phyloP scores from a whole-genome alignment of 148 eudicot genomes.

The Fagopyrum homotropicum region DNA sequence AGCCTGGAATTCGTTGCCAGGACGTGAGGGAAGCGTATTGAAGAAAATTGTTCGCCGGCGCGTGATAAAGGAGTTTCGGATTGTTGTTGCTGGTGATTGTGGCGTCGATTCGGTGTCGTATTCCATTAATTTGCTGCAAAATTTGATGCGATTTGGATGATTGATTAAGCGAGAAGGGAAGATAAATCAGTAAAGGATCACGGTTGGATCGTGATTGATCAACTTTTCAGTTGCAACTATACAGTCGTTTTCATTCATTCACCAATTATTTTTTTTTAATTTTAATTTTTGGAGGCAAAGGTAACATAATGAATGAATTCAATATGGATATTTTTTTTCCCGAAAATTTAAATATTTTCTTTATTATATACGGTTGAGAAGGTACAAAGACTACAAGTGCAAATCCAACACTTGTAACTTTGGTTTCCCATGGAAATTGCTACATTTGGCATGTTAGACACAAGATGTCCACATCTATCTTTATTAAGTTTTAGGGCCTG shows the following conservation, averaged over 20 bases:
- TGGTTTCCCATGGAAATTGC: not conserved
- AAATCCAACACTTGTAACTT: slow-evolving; percentile 2
- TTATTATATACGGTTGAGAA: no score
- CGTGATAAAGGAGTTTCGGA: not conserved
- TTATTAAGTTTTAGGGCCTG: not conserved
- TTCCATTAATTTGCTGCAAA: not conserved
- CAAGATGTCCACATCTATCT: not conserved
- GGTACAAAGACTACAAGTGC: not conserved
- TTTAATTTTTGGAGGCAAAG: no score
- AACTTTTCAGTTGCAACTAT: not conserved
- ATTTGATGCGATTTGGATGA: not conserved
- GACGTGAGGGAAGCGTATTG: not conserved
- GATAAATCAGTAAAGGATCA: not conserved
- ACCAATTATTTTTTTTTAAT: no score
- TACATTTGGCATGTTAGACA: not conserved
- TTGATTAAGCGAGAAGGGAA: not conserved
- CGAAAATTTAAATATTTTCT: no score
- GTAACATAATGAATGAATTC: no score
- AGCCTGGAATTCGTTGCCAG: slow-evolving; percentile 27
- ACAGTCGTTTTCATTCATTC: no score
- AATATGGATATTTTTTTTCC: no score
- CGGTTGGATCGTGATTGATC: not conserved
- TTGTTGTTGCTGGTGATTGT: not conserved
- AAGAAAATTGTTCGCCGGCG: not conserved
- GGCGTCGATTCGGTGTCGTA: slow-evolving; percentile 18